Evolutionary conservation across 2,329 filamentous ascomycete species (phyloP).

Genomic region (Calonectria naviculata): DNA sequence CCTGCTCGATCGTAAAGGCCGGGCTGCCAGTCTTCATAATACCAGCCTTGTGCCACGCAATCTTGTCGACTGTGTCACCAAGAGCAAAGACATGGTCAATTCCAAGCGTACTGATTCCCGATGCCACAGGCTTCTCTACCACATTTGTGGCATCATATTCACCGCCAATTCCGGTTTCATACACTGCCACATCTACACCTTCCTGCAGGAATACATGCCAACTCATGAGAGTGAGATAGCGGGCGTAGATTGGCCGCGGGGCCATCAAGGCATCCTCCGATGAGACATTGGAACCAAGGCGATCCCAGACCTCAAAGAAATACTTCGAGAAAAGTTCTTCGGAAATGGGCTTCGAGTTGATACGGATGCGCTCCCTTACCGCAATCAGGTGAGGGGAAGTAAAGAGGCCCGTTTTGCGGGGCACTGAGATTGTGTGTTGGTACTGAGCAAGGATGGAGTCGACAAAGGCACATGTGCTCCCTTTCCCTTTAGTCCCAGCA

Average conservation of each 20-base stretch:
- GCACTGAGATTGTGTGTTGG: constrained; percentile 46
- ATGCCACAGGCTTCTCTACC: constrained; percentile 66
- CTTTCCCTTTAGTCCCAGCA: constrained; percentile 82
- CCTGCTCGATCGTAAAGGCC: constrained; percentile 69
- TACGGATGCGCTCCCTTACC: constrained; percentile 74
- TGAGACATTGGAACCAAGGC: constrained; percentile 52
- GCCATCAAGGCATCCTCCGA: constrained; percentile 47
- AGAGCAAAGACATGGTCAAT: constrained; percentile 76
- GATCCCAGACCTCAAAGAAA: constrained; percentile 77
- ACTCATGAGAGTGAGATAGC: constrained; percentile 73
- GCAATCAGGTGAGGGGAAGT: constrained; percentile 77
- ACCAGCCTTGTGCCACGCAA: constrained; percentile 81
- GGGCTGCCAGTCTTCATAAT: constrained; percentile 72
- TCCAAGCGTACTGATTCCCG: constrained; percentile 73
- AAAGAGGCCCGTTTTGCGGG: constrained; percentile 69
- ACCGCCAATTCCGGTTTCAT: constrained; percentile 76
- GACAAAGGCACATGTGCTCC: constrained; percentile 76
- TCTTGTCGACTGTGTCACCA: constrained; percentile 71
- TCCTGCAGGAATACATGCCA: constrained; percentile 75
- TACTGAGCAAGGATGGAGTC: constrained; percentile 70
- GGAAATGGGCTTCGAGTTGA: constrained; percentile 68
- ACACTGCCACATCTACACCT: constrained; percentile 70
- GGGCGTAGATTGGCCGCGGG: constrained; percentile 66
- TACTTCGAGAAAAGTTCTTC: constrained; percentile 70
- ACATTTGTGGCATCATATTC: constrained; percentile 78